phyloP scores from a whole-genome alignment of 2,329 filamentous ascomycete species.

The Botryotinia globosa region DNA sequence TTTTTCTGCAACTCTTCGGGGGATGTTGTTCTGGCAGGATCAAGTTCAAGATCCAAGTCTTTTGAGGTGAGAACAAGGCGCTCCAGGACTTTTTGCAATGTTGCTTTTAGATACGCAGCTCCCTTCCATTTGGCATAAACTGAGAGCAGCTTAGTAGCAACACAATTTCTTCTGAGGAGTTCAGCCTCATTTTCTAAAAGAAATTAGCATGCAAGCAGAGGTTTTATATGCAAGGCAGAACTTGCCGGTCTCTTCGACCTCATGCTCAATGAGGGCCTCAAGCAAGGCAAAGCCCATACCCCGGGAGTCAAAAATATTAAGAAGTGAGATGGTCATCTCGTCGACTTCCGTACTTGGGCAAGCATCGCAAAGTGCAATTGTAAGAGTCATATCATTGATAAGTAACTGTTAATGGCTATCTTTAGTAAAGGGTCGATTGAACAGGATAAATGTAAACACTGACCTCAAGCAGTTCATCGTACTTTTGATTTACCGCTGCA shows the following conservation, averaged over 20 bases:
- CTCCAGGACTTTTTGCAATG: conserved; percentile 65
- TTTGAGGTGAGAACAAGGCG: conserved; percentile 64
- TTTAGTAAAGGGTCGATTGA: conserved; percentile 18
- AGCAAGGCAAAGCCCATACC: conserved; percentile 62
- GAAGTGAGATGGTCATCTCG: conserved; percentile 63
- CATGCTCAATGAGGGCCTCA: conserved; percentile 65
- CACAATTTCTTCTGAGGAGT: conserved; percentile 63
- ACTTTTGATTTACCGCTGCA: conserved; percentile 65
- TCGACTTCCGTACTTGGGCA: conserved; percentile 68
- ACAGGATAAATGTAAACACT: conserved; percentile 27
- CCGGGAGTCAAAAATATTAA: conserved; percentile 68
- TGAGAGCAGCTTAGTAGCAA: conserved; percentile 70
- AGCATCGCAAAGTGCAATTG: conserved; percentile 61
- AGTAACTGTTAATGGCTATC: conserved; percentile 46
- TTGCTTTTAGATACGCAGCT: conserved; percentile 58
- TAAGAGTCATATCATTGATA: conserved; percentile 60
- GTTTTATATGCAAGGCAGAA: conserved; percentile 6
- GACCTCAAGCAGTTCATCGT: conserved; percentile 62
- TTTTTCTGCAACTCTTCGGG: conserved; percentile 65
- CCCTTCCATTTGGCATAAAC: conserved; percentile 73
- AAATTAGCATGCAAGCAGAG: conserved; percentile 15
- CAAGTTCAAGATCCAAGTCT: conserved; percentile 65
- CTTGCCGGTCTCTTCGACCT: conserved; percentile 63
- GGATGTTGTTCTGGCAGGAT: conserved; percentile 59
- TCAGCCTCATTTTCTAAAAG: conserved; percentile 62